Evolutionary conservation across 257 asterid species (phyloP), one percentile per base, ranked within the genome.

Genomic region (Dorcoceras hygrometricum): DNA sequence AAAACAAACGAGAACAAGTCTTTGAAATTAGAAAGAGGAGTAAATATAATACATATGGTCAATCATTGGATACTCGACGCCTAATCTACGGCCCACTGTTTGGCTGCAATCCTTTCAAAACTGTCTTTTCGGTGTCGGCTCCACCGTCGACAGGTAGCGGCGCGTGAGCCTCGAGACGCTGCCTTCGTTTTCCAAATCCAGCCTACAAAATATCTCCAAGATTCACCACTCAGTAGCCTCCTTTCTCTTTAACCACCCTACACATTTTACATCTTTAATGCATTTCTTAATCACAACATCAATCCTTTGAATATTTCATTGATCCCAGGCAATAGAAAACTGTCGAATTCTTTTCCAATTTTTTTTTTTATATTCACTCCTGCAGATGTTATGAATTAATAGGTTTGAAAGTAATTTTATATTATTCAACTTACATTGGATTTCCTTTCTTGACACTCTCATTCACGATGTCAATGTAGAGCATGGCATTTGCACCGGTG

Each of bases 401-500:
- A n/a, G n/a, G n/a, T n/a, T n/a, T n/a, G n/a, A n/a, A n/a, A n/a
- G n/a, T n/a, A n/a, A n/a, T n/a, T n/a, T n/a, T n/a, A n/a, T n/a
- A n/a, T n/a, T n/a, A n/a, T n/a, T n/a, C n/a, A n/a, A n/a, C n/a
- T n/a, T n/a, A n/a, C n/a, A n/a, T n/a, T n/a, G n/a, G n/a, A n/a
- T n/a, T n/a, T n/a, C 62, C 3, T 34, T 53, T 25, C 55, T 4
- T 16, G 57, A 16, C 18, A 14, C 22, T 51, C 69, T 67, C 57
- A 36, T 54, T 26, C 79, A 79, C 26, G 59, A 73, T 23, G 79
- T 67, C 72, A 83, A 48, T 23, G 95, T 83, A 46, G 90, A 84
- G 83, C 96, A 89, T 2, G 91, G 86, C 97, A 90, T 93, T 80
- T 85, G 72, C 23, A 88, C 76, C 0, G 97, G 99, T 58, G 99